These are phyloP conservation scores for Diplogelasinospora grovesii DNA, from an alignment of 495 filamentous ascomycete genomes.

Conservation along the genomic window DNA sequence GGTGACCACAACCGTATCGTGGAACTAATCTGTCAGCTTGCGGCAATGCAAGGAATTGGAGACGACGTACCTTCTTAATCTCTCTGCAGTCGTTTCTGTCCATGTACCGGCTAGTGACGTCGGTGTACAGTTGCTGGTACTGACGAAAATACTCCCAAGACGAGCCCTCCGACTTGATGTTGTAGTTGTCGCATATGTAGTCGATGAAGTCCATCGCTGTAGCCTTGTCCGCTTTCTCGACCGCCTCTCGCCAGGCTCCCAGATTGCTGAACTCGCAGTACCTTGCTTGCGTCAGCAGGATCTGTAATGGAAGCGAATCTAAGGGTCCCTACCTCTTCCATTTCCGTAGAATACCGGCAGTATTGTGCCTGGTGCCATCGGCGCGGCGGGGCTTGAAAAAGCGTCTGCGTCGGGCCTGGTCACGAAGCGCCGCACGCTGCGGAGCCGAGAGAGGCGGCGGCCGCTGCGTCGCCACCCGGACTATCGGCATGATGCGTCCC, in stretches of 20 bases:
- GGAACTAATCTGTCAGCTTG: constrained; percentile 12
- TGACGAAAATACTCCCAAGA: neutral
- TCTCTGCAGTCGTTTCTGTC: too few species aligned
- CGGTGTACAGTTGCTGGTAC: too few species aligned
- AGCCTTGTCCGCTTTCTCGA: neutral
- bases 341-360: neutral
- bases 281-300: neutral
- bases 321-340: neutral
- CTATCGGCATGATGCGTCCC: too few species aligned
- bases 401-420: neutral
- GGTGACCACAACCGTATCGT: constrained; percentile 20
- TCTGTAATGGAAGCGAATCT: neutral
- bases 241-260: neutral
- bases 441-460: neutral
- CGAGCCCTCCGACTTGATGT: neutral
- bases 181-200: neutral
- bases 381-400: neutral
- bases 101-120: too few species aligned
- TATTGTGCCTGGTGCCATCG: neutral
- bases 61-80: too few species aligned
- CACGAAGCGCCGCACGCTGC: neutral
- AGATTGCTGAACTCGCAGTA: neutral
- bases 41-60: constrained; percentile 9
- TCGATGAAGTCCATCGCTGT: neutral
- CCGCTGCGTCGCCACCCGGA: neutral